Conservation (phyloP, 1,284 basidiomycete genomes). For the Leccinum holopus region DNA sequence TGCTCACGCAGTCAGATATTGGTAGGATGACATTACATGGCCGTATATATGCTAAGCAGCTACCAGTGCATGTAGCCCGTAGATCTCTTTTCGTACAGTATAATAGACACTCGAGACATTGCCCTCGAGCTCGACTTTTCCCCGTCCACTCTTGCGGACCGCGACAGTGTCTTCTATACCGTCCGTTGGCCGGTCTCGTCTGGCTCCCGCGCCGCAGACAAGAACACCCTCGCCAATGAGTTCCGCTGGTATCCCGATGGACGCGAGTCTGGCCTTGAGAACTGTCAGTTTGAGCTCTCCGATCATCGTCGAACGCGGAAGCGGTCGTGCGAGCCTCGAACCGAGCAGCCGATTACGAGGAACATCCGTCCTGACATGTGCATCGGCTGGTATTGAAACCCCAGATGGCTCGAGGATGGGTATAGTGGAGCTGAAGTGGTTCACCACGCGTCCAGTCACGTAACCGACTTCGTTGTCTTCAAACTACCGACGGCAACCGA, state of each 20-base stretch:
- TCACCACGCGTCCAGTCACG: slow-evolving; percentile 81
- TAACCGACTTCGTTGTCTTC: slow-evolving; percentile 97
- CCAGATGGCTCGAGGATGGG: slow-evolving; percentile 65
- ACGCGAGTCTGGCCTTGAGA: slow-evolving; percentile 74
- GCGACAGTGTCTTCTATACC: slow-evolving; percentile 75
- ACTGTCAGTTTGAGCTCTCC: slow-evolving; percentile 90
- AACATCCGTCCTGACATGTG: slow-evolving; percentile 25
- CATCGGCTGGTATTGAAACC: slow-evolving; percentile 33
- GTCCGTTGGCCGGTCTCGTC: slow-evolving; percentile 45
- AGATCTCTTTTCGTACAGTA: slow-evolving; percentile 82
- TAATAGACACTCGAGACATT: slow-evolving; percentile 88
- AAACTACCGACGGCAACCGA: slow-evolving; percentile 54
- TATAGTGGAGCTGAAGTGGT: slow-evolving; percentile 76
- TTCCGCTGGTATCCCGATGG: slow-evolving; percentile 81
- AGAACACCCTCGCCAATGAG: slow-evolving; percentile 93
- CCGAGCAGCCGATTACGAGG: slow-evolving; percentile 51
- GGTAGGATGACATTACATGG: slow-evolving; percentile 13
- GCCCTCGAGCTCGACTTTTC: slow-evolving; percentile 86
- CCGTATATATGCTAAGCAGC: slow-evolving; percentile 47
- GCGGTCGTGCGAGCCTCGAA: slow-evolving; percentile 54
- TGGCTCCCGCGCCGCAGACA: slow-evolving; percentile 78
- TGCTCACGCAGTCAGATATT: too few relatives aligned
- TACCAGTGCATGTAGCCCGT: slow-evolving; percentile 84
- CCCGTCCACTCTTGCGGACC: slow-evolving; percentile 82
- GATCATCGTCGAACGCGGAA: slow-evolving; percentile 91